Conservation (phyloP, 75 land plant genomes). For the Pinus taeda region DNA sequence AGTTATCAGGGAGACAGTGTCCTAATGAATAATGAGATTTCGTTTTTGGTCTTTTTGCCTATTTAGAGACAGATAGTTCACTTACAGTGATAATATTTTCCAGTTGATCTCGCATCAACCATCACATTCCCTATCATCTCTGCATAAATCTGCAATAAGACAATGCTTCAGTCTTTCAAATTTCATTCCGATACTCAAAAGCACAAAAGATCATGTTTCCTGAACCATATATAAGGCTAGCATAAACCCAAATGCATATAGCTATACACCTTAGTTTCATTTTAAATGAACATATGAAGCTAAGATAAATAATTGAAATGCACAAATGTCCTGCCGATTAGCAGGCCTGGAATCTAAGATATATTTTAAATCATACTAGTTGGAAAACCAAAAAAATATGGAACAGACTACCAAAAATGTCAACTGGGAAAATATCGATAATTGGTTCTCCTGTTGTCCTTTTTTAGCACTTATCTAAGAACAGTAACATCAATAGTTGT, state of each 20-base stretch:
- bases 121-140: constrained; percentile 99
- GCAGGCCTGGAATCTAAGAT: no score
- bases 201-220: background rate
- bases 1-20: background rate
- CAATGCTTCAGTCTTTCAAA: background rate
- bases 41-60: background rate
- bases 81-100: constrained; percentile 97
- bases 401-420: background rate
- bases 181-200: background rate
- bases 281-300: background rate
- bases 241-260: background rate
- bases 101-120: constrained; percentile 96
- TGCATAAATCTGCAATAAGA: constrained; percentile 69
- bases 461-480: background rate
- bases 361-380: no score
- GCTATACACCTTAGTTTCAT: background rate
- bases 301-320: background rate
- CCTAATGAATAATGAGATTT: no score
- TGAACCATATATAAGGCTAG: background rate
- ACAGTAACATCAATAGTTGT: background rate
- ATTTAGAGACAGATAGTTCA: background rate
- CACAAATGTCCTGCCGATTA: no score
- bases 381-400: no score
- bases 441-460: background rate
- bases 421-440: background rate